Evolutionary conservation across 225 moss, liverwort and hornwort species (phyloP).

Genomic region (Ulota crispa): DNA sequence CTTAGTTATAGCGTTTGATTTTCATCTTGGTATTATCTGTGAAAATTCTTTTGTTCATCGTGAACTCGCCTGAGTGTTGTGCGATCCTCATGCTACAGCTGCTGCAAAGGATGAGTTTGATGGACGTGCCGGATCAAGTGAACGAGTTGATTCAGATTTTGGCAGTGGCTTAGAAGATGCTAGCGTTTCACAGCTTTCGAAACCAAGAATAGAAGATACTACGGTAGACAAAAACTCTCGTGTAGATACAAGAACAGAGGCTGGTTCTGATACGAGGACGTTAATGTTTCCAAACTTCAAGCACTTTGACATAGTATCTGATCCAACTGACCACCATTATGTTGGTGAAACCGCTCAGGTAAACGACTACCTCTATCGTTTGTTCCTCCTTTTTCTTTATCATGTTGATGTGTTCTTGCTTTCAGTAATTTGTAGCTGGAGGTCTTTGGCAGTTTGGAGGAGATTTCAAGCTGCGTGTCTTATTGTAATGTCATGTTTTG

Average conservation of each 20-base stretch:
- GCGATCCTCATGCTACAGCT: slow-evolving; percentile 27
- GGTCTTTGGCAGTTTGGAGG: neutral
- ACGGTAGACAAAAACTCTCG: slow-evolving; percentile 20
- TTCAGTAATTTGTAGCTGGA: slow-evolving; percentile 1
- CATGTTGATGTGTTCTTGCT: slow-evolving; percentile 10
- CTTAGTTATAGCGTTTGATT: slow-evolving; percentile 3
- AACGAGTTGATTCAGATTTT: slow-evolving; percentile 32
- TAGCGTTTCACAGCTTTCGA: slow-evolving; percentile 18
- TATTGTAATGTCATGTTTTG: neutral
- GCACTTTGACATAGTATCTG: slow-evolving; percentile 83
- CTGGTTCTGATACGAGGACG: slow-evolving; percentile 19
- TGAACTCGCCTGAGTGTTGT: slow-evolving; percentile 4
- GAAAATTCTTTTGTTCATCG: neutral
- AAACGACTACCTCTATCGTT: neutral
- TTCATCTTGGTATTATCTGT: neutral
- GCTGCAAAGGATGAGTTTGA: slow-evolving; percentile 36
- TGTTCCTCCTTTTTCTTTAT: neutral
- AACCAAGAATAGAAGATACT: slow-evolving; percentile 30
- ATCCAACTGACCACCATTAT: slow-evolving; percentile 84
- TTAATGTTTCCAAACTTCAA: slow-evolving; percentile 41
- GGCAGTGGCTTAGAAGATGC: slow-evolving; percentile 23
- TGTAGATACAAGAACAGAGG: slow-evolving; percentile 26
- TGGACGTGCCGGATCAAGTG: slow-evolving; percentile 33
- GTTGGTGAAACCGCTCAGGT: slow-evolving; percentile 70
- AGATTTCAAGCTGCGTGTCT: slow-evolving; percentile 5